phyloP scores from a whole-genome alignment of 768 basidiomycete genomes.

The Mycena indigotica region DNA sequence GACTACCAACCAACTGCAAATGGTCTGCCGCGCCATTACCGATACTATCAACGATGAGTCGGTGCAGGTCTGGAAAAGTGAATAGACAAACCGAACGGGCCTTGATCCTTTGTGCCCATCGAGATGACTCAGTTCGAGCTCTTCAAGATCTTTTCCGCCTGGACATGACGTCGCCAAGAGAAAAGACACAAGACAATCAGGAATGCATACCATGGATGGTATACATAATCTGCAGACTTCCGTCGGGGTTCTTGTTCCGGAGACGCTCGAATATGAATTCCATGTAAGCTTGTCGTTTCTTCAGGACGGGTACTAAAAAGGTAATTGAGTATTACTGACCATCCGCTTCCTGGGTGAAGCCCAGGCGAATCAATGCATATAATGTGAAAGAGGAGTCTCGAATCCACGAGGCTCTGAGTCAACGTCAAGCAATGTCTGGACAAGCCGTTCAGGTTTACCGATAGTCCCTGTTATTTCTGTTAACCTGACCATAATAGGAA shows the following conservation, averaged over 20 bases:
- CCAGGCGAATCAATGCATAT: constrained; percentile 90
- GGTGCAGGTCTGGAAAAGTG: too few species aligned
- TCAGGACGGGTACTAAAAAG: not conserved
- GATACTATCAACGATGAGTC: constrained; percentile 49
- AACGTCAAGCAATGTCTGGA: not conserved
- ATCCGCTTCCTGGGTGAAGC: constrained; percentile 91
- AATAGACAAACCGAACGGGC: constrained; percentile 66
- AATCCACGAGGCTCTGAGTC: constrained; percentile 77
- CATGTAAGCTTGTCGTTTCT: constrained; percentile 72
- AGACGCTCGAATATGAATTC: constrained; percentile 88
- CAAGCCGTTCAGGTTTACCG: constrained; percentile 40
- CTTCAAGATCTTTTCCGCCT: constrained; percentile 80
- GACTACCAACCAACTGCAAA: constrained; percentile 70
- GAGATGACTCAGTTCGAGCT: constrained; percentile 81
- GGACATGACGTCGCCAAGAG: not conserved
- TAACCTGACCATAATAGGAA: not conserved
- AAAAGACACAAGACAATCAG: not conserved
- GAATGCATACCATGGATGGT: constrained; percentile 76
- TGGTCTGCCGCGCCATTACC: constrained; percentile 97
- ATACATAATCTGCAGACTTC: constrained; percentile 95
- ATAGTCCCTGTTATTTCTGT: constrained; percentile 54
- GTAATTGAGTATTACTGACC: constrained; percentile 39
- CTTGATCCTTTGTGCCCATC: constrained; percentile 87
- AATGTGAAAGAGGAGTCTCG: constrained; percentile 96
- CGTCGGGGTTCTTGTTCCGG: constrained; percentile 83